Base-by-base conservation (phyloP, 2,329 filamentous ascomycete genomes). In the Graphilbum sp. region DNA sequence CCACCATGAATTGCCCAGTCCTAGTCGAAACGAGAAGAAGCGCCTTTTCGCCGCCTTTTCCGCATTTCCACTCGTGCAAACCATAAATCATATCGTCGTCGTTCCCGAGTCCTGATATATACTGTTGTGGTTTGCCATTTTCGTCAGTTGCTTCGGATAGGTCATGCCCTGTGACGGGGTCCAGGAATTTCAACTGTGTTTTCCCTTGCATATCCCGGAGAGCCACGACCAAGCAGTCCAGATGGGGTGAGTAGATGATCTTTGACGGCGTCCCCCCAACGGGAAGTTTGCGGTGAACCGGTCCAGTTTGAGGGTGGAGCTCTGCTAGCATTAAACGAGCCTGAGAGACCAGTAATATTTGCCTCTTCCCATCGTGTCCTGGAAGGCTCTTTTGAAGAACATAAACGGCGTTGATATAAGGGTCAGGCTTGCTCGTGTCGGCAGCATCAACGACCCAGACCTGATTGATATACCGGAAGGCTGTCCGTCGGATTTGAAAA, bases 11-110 rank as follows among this genome's bases (percentile, higher is more conserved):
- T 5, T 64, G 59, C 2, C 74, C 73, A 10, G 57, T 56, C 24
- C 61, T 62, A 0, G 70, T 72, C 4, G 69, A 64, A 11, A 80
- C 64, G 24, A 84, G 60, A 49, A 75, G 79, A 2, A 69, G 63
- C 53, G 77, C 79, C 0, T 56, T 63, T 39, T 67, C 70, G n/a
- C 61, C 62, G 29, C 70, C 63, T 39, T 70, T 69, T 24, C 60
- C 56, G 43, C 70, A 73, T 5, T 62, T 52, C 80, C 80, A 86
- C 43, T 82, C 74, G 2, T 67, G 54, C 8, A 86, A 53, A 1
- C 69, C 64, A 32, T 71, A 62, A 2, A 86, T 67, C 30, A 63
- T 64, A 44, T 80, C 75, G 1, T 68, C 67, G 1, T 55, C 45
- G 33, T 69, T 63, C 2, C 69, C 70, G 15, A 85, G 58, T 4